A percentile compares a stretch with the other conserved stretches of the same genome.
These are phyloP conservation scores for Aureobasidium mangrovei DNA, from an alignment of 2,329 filamentous ascomycete species.

Conservation along the genomic window DNA sequence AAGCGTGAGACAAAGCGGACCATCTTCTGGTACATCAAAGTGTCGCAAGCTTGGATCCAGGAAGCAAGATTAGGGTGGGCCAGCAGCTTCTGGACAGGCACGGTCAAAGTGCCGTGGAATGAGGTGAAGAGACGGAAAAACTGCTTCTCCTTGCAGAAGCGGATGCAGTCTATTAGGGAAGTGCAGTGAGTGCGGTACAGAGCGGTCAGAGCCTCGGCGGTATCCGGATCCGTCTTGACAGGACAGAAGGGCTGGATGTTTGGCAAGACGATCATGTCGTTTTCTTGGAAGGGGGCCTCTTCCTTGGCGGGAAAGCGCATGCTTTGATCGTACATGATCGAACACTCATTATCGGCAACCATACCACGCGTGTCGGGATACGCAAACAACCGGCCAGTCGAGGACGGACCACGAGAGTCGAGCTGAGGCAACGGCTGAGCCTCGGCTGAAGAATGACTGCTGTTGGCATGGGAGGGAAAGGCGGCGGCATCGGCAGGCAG, in stretches of 20 bases:
- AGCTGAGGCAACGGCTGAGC: constrained; percentile 21
- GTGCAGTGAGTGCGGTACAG: constrained; percentile 93
- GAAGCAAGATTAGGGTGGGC: constrained; percentile 69
- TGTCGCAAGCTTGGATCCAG: constrained; percentile 95
- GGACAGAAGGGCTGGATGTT: constrained; percentile 76
- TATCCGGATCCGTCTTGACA: constrained; percentile 71
- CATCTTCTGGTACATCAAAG: constrained; percentile 94
- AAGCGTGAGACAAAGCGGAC: constrained; percentile 84
- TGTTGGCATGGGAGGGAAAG: constrained; percentile 30
- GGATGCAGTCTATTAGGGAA: constrained; percentile 87
- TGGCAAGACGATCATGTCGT: constrained; percentile 71
- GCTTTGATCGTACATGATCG: constrained; percentile 50
- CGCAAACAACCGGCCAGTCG: constrained; percentile 37
- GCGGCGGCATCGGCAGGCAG: constrained; percentile 40
- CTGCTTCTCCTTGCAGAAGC: constrained; percentile 92
- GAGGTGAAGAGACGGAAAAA: constrained; percentile 93
- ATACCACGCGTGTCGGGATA: constrained; percentile 37
- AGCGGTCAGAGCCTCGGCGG: constrained; percentile 74
- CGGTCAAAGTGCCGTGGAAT: constrained; percentile 92
- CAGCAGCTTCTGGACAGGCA: constrained; percentile 90
- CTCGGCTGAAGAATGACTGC: constrained; percentile 20
- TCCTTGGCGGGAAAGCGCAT: constrained; percentile 54
- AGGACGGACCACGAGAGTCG: constrained; percentile 31
- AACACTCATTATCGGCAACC: constrained; percentile 31
- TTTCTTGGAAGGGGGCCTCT: constrained; percentile 51